Evolutionary conservation across 768 basidiomycete species (phyloP), one percentile per base, ranked within the genome.

Genomic region (Rhizopogon rudus): DNA sequence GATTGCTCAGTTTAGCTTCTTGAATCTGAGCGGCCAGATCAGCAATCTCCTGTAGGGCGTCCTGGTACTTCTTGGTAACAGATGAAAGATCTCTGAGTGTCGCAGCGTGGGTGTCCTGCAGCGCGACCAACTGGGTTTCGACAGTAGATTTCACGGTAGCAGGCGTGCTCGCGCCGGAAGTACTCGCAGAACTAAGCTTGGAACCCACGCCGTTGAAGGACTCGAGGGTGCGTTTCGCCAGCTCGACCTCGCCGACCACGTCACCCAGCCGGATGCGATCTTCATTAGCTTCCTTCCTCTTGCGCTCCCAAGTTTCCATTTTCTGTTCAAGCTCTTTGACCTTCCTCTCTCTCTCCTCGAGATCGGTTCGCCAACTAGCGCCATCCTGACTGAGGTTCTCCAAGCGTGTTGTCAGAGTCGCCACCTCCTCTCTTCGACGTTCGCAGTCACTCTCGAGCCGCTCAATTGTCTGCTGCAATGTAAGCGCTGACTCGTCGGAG

Each of bases 21-120:
- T 94, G 84, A 33, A 96, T 85, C 68, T 97, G 93, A n/a, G 85
- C 81, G 16, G 88, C 87, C 40, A 99, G 81, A 63, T 95, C 93
- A n/a, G 89, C 88, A 56, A 99, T 96, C 70, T 96, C 91, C 48
- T 83, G 82, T 31, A 98, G 78, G 16, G 95, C 91, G 57, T 96
- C 90, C 31, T 86, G 85, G 66, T 95, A 98, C 69, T 95, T 95
- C 53, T 74, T 71, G 1, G 87, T 84, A 37, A 97, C 81, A 1
- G 83, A 77, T 6, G 91, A 84, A 39, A 95, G 78, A 61, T 95
- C 91, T 7, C 82, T 75, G 20, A 95, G 78, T 0, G 91, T 92
- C 41, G 86, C 86, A 9, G 83, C 82, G 62, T 93, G 90, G 3
- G 86, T 89, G 65, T 91, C 81, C 64, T 88, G 90, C n/a, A 98